These are phyloP conservation scores for Chytriomyces sp. DNA, from an alignment of 192 early-diverging fungal species.

Conservation along the genomic window DNA sequence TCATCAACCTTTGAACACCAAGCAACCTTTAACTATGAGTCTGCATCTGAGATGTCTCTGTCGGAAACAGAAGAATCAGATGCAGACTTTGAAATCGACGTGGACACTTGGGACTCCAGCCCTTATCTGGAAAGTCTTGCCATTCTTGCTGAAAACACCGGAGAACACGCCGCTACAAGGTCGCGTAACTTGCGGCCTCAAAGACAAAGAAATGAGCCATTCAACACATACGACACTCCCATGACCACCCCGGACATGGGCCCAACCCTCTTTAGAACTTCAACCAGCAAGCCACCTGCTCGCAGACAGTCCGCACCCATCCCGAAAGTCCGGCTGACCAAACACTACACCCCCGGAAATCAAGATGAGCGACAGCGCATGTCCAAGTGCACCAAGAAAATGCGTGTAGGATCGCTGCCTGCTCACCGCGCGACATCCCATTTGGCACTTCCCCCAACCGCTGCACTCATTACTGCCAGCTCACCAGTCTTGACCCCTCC, in stretches of 20 bases:
- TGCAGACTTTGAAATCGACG: slow-evolving; percentile 13
- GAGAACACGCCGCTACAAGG: too few relatives aligned
- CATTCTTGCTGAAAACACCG: too few relatives aligned
- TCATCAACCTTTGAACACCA: neutral
- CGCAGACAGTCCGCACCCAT: slow-evolving; percentile 7
- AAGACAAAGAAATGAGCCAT: too few relatives aligned
- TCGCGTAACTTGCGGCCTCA: too few relatives aligned
- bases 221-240: too few relatives aligned
- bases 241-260: too few relatives aligned
- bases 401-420: slow-evolving; percentile 20
- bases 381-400: slow-evolving; percentile 24
- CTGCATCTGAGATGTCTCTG: slow-evolving; percentile 5
- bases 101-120: slow-evolving; percentile 21
- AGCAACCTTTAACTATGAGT: slow-evolving; percentile 10
- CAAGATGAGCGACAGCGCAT: neutral
- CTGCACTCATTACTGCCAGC: slow-evolving; percentile 14
- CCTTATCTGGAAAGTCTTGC: neutral
- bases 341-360: slow-evolving; percentile 4
- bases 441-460: neutral
- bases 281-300: neutral
- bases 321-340: neutral
- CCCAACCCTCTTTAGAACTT: slow-evolving; percentile 1
- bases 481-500: slow-evolving; percentile 21
- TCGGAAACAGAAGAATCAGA: neutral
- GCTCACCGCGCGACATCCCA: neutral